These are phyloP conservation scores for Solanum boliviense DNA, from an alignment of 257 asterid species.

Conservation along the genomic window DNA sequence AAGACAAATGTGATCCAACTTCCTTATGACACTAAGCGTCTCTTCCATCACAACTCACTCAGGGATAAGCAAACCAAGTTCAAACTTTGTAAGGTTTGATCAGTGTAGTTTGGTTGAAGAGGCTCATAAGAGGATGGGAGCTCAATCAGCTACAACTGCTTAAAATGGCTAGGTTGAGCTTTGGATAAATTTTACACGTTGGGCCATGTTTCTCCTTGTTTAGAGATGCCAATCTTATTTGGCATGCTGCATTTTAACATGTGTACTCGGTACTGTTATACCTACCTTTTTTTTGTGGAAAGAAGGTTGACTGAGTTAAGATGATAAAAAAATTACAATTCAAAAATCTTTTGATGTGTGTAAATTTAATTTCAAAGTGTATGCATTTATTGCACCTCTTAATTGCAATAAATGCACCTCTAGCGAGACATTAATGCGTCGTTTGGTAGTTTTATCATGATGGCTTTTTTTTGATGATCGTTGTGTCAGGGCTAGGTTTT, in stretches of 20 bases:
- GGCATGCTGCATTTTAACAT: not conserved
- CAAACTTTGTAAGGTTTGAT: not conserved
- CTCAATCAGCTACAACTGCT: conserved; percentile 12
- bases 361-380: not conserved
- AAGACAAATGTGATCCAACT: not conserved
- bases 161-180: not conserved
- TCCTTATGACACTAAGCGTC: not conserved
- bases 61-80: not conserved
- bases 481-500: not conserved
- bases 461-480: not conserved
- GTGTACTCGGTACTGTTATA: not conserved
- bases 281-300: not conserved
- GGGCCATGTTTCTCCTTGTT: not conserved
- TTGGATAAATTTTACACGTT: not conserved
- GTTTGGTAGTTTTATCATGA: not conserved
- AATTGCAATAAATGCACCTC: not conserved
- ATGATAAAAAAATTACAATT: not conserved
- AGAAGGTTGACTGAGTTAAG: not conserved
- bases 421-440: not conserved
- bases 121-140: conserved; percentile 22
- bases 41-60: not conserved
- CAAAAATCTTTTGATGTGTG: not conserved
- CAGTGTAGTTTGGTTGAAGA: conserved; percentile 5
- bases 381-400: not conserved
- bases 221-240: not conserved